Conservation (phyloP, 202 grass and related monocot species). For the Setaria italica region DNA sequence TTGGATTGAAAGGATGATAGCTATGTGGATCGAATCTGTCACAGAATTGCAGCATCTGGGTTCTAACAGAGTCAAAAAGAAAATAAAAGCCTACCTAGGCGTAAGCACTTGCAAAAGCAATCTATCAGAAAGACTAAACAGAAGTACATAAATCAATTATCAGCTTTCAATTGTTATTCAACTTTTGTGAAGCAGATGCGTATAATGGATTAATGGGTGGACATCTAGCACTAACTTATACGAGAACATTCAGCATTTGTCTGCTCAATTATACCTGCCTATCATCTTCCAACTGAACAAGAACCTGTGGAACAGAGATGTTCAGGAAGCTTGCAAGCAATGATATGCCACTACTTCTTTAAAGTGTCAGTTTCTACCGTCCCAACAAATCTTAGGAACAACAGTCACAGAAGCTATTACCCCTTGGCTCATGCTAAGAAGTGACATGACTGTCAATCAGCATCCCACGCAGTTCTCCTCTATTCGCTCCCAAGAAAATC, state of each 20-base stretch:
- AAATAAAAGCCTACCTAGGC: neutral
- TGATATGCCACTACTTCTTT: slow-evolving; percentile 13
- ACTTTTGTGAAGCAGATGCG: neutral
- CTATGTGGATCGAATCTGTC: slow-evolving; percentile 19
- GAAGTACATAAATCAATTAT: neutral
- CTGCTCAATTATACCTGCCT: slow-evolving; percentile 5
- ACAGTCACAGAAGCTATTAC: slow-evolving; percentile 21
- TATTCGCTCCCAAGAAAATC: neutral
- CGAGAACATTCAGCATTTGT: slow-evolving; percentile 3
- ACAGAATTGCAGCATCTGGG: slow-evolving; percentile 8
- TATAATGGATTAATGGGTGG: neutral
- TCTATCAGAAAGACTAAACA: slow-evolving; percentile 16
- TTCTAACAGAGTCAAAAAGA: slow-evolving; percentile 11
- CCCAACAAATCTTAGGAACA: neutral
- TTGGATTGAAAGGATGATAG: slow-evolving; percentile 36
- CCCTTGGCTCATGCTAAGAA: neutral
- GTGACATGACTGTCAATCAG: neutral
- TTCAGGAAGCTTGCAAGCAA: slow-evolving; percentile 18
- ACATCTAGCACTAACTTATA: neutral
- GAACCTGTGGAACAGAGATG: neutral
- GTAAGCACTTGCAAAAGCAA: slow-evolving; percentile 15
- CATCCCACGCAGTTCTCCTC: neutral
- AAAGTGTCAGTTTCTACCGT: neutral
- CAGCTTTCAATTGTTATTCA: neutral
- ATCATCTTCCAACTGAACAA: slow-evolving; percentile 1